Evolutionary conservation across 148 eudicot species (phyloP).

Genomic region (Hydrangea macrophylla): DNA sequence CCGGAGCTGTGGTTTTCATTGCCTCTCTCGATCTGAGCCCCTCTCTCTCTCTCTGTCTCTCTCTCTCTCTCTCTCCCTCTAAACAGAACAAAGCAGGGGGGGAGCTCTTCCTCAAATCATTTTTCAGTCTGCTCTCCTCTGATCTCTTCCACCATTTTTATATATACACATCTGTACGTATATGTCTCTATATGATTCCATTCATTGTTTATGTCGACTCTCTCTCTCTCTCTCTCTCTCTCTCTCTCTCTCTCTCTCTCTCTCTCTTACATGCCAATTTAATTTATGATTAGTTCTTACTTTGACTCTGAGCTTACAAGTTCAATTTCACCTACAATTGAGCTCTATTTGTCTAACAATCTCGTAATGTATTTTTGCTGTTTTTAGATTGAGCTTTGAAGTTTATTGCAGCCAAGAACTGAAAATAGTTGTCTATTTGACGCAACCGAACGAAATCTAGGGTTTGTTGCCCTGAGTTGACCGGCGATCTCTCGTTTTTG

Average conservation of each 20-base stretch:
- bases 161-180: not conserved
- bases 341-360: not conserved
- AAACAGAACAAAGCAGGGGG: not conserved
- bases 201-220: not conserved
- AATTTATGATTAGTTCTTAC: not conserved
- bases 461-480: conserved; percentile 36
- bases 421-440: not conserved
- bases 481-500: conserved; percentile 11
- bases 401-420: conserved; percentile 2
- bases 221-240: not conserved
- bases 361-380: not conserved
- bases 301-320: not conserved
- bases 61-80: conserved; percentile 16
- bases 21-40: conserved; percentile 2
- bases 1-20: conserved; percentile 12
- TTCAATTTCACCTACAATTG: not conserved
- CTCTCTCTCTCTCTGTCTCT: conserved; percentile 6
- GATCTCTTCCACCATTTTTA: conserved; percentile 4
- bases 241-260: too few species aligned
- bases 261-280: not conserved
- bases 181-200: not conserved
- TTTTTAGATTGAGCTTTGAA: not conserved
- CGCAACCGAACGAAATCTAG: conserved; percentile 15
- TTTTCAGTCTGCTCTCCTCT: not conserved
- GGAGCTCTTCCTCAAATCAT: not conserved